Evolutionary conservation across 2,329 filamentous ascomycete genomes (phyloP).

Genomic region (Bretziella fagacearum): DNA sequence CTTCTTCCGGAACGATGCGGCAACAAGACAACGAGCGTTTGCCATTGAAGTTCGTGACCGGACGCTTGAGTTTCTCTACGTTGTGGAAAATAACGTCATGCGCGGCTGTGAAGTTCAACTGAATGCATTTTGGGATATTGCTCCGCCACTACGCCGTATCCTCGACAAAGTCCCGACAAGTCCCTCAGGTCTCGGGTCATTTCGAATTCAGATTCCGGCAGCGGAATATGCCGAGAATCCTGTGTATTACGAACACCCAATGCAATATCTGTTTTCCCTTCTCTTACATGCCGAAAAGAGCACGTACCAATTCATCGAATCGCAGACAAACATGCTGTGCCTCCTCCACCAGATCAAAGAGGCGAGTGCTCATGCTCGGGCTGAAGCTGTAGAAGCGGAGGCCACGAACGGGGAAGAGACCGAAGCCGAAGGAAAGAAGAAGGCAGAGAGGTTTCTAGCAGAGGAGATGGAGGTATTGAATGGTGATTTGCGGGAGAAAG

Average conservation of each 20-base stretch:
- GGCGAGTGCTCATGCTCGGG: conserved; percentile 52
- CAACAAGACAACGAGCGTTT: conserved; percentile 52
- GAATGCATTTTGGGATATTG: conserved; percentile 95
- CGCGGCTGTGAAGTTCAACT: conserved; percentile 83
- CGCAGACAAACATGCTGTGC: conserved; percentile 78
- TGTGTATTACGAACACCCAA: conserved; percentile 57
- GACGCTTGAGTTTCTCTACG: conserved; percentile 56
- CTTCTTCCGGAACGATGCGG: conserved; percentile 69
- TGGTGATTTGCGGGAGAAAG: conserved; percentile 82
- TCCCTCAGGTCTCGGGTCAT: conserved; percentile 27
- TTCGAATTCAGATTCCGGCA: conserved; percentile 60
- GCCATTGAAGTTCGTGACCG: conserved; percentile 57
- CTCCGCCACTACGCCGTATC: conserved; percentile 60
- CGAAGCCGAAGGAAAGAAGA: conserved; percentile 27
- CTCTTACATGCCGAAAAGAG: conserved; percentile 79
- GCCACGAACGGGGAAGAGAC: conserved; percentile 21
- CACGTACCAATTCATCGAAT: conserved; percentile 93
- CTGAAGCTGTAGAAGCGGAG: conserved; percentile 50
- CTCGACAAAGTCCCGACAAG: conserved; percentile 60
- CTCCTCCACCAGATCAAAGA: conserved; percentile 81
- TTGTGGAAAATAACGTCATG: conserved; percentile 71
- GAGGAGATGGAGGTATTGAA: conserved; percentile 57
- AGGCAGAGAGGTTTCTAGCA: conserved; percentile 39
- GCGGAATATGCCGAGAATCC: conserved; percentile 77
- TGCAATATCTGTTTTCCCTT: conserved; percentile 80